phyloP scores from a whole-genome alignment of 1,284 basidiomycete genomes.

The Irpex sp. region DNA sequence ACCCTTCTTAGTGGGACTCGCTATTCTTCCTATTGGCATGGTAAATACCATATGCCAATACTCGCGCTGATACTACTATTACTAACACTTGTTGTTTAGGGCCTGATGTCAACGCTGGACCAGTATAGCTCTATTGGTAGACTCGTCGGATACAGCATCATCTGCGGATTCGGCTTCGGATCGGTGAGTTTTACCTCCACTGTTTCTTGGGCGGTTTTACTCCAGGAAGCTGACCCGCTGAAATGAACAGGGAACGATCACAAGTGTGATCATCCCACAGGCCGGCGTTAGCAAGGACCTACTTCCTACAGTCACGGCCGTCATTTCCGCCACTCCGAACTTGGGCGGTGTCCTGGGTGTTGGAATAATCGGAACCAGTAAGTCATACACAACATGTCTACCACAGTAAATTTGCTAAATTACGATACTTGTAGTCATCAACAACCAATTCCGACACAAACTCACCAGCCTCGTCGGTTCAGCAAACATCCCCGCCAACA shows the following conservation, averaged over 20 bases:
- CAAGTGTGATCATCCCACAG: slow-evolving; percentile 28
- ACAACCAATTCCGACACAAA: slow-evolving; percentile 15
- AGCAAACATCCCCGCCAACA: slow-evolving; percentile 5
- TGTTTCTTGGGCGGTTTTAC: not conserved
- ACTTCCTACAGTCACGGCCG: slow-evolving; percentile 30
- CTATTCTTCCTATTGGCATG: slow-evolving; percentile 23
- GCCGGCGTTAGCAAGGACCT: slow-evolving; percentile 26
- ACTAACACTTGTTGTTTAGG: slow-evolving; percentile 13
- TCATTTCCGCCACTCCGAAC: slow-evolving; percentile 26
- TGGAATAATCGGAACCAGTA: slow-evolving; percentile 29
- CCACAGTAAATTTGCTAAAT: too few species aligned
- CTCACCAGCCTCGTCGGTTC: slow-evolving; percentile 4
- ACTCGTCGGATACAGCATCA: slow-evolving; percentile 28
- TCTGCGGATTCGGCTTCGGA: slow-evolving; percentile 29
- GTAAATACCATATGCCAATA: slow-evolving; percentile 1
- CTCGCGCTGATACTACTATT: not conserved
- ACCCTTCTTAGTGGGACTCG: slow-evolving; percentile 19
- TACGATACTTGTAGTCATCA: slow-evolving; percentile 12
- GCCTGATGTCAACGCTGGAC: slow-evolving; percentile 28
- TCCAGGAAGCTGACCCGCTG: too few species aligned
- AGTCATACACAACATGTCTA: slow-evolving; percentile 5
- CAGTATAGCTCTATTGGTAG: slow-evolving; percentile 25
- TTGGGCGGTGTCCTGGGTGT: slow-evolving; percentile 31
- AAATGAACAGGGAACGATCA: slow-evolving; percentile 23
- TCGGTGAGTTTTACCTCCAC: slow-evolving; percentile 14